A percentile compares a stretch with the other conserved stretches of the same genome.
These are phyloP conservation scores for Ocimum tenuiflorum DNA, from an alignment of 257 asterid species.

Conservation along the genomic window DNA sequence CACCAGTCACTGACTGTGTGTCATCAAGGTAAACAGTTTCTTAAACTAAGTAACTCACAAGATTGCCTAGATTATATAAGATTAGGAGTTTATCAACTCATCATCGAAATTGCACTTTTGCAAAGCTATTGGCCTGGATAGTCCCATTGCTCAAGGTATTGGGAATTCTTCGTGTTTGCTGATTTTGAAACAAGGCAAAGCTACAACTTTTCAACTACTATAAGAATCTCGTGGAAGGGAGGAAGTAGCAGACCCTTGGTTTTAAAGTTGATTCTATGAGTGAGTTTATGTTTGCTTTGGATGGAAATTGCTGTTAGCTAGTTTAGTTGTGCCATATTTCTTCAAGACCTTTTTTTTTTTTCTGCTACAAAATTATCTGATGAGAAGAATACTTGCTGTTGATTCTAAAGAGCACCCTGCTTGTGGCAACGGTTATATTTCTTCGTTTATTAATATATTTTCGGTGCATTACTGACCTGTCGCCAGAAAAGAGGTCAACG, in stretches of 20 bases:
- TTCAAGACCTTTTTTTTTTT: too few species aligned
- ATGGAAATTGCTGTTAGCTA: neutral
- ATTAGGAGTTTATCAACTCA: too few species aligned
- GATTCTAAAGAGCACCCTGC: too few species aligned
- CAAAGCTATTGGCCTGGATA: too few species aligned
- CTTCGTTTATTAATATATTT: neutral
- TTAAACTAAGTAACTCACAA: too few species aligned
- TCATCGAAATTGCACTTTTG: too few species aligned
- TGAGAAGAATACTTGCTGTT: neutral
- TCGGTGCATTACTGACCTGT: neutral
- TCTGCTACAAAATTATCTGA: neutral
- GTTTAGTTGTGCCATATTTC: neutral
- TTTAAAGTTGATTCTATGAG: neutral
- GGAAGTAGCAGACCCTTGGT: neutral
- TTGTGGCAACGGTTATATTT: neutral
- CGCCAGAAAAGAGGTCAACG: constrained; percentile 5
- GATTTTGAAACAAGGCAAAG: neutral
- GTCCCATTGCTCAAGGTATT: too few species aligned
- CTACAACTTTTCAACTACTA: neutral
- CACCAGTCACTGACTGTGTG: too few species aligned
- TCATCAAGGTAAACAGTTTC: too few species aligned
- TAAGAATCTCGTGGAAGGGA: neutral
- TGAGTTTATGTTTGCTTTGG: neutral
- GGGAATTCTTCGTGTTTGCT: too few species aligned
- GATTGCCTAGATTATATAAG: too few species aligned